Evolutionary conservation across 2,329 filamentous ascomycete genomes (phyloP).

Genomic region (Colletotrichum navitas): DNA sequence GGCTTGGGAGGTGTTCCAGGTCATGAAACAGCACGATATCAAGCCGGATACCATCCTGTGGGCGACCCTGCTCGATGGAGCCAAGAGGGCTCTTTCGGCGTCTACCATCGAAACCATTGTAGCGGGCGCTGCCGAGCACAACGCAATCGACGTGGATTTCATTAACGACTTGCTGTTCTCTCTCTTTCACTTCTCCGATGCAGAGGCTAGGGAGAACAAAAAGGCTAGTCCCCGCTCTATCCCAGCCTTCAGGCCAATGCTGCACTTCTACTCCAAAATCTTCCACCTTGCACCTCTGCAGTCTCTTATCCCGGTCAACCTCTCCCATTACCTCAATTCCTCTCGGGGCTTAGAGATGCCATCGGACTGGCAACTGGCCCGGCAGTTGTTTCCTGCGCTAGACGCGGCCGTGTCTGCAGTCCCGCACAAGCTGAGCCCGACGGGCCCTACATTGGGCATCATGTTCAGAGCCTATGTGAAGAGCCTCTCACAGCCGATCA

Average conservation of each 20-base stretch:
- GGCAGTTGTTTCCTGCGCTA: constrained; percentile 48
- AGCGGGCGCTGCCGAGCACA: constrained; percentile 52
- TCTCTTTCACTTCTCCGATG: constrained; percentile 59
- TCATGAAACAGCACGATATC: constrained; percentile 70
- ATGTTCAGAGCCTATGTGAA: constrained; percentile 63
- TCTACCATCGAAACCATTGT: constrained; percentile 59
- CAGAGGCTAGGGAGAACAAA: constrained; percentile 53
- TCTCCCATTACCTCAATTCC: constrained; percentile 34
- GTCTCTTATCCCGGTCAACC: constrained; percentile 48
- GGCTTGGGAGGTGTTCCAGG: constrained; percentile 74
- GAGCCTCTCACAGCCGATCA: constrained; percentile 54
- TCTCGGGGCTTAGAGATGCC: constrained; percentile 39
- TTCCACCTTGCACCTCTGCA: constrained; percentile 62
- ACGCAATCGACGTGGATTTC: constrained; percentile 64
- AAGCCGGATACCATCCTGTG: constrained; percentile 76
- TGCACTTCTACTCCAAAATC: constrained; percentile 62
- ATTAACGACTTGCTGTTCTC: constrained; percentile 60
- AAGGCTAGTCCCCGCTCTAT: constrained; percentile 48
- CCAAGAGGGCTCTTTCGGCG: constrained; percentile 69
- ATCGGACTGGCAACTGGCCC: constrained; percentile 39
- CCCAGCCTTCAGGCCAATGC: constrained; percentile 61
- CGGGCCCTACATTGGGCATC: constrained; percentile 55
- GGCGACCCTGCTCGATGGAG: constrained; percentile 77
- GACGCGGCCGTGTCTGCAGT: constrained; percentile 48
- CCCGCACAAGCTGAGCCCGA: constrained; percentile 50